Conservation (phyloP, 441 rosid species). For the Arabidopsis lyrata region DNA sequence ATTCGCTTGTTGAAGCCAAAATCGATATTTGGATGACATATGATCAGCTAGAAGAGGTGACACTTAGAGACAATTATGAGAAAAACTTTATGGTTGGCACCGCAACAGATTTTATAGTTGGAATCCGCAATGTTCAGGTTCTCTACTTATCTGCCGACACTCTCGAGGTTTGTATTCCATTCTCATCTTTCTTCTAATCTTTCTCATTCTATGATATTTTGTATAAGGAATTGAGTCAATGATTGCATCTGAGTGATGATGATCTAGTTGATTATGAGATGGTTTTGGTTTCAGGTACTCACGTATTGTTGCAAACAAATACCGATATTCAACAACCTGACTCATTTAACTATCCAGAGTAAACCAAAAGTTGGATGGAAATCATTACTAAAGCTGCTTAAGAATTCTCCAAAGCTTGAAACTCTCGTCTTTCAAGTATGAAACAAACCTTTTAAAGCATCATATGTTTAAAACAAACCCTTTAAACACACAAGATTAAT, state of each 20-base stretch:
- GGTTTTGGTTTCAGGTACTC: conserved; percentile 2
- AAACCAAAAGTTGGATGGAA: not conserved
- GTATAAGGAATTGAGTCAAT: not conserved
- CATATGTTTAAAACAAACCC: no score
- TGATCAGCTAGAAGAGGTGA: not conserved
- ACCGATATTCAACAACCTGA: not conserved
- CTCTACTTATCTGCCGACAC: not conserved
- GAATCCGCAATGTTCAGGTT: conserved; percentile 1
- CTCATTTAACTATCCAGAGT: not conserved
- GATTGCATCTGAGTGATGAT: not conserved
- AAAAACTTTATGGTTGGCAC: not conserved
- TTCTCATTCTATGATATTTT: not conserved
- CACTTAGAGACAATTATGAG: not conserved
- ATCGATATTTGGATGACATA: not conserved
- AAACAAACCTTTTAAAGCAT: no score
- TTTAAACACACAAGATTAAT: no score
- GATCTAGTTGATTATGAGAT: not conserved
- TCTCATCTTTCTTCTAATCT: conserved; percentile 3
- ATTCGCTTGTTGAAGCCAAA: conserved; percentile 1
- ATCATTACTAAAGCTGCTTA: not conserved
- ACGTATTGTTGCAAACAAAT: not conserved
- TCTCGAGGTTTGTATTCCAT: not conserved
- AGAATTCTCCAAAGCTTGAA: not conserved
- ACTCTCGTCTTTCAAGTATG: not conserved
- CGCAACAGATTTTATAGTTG: not conserved